Evolutionary conservation across 2,329 filamentous ascomycete species (phyloP).

Genomic region (Curvularia sp.): DNA sequence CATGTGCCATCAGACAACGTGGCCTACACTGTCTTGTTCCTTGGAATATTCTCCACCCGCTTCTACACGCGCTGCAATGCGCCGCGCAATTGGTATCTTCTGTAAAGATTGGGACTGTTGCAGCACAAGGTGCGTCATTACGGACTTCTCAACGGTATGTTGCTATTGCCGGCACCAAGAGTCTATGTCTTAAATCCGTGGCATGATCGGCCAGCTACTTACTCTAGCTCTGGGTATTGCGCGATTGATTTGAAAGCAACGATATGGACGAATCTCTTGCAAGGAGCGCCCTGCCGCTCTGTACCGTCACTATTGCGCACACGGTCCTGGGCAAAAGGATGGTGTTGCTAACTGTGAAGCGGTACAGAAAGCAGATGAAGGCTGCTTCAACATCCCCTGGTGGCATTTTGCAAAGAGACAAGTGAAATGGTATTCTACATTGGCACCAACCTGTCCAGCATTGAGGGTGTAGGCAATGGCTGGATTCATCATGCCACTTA

Average conservation of each 20-base stretch:
- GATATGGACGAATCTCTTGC: not conserved
- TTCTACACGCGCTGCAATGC: not conserved
- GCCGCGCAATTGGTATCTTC: not conserved
- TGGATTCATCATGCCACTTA: constrained; percentile 23
- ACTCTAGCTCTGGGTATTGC: not conserved
- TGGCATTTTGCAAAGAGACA: not conserved
- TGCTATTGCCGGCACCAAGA: not conserved
- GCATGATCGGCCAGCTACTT: not conserved
- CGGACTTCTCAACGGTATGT: not conserved
- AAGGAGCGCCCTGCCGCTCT: constrained; percentile 3
- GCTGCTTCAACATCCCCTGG: not conserved
- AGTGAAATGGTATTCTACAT: not conserved
- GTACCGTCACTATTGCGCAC: constrained; percentile 7
- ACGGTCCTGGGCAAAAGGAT: not conserved
- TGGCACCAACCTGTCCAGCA: constrained; percentile 1
- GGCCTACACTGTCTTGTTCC: not conserved
- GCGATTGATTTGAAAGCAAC: constrained; percentile 8
- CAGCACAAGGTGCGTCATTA: not conserved
- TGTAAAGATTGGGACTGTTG: not conserved
- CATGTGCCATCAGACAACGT: not conserved
- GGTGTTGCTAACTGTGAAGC: constrained; percentile 15
- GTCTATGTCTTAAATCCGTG: constrained; percentile 1
- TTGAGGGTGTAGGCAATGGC: constrained; percentile 22
- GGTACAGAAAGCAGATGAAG: too few species aligned
- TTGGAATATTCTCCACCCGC: not conserved